Base-by-base conservation (phyloP, 2,329 filamentous ascomycete genomes). In the Phyllosticta paracitricarpa region DNA sequence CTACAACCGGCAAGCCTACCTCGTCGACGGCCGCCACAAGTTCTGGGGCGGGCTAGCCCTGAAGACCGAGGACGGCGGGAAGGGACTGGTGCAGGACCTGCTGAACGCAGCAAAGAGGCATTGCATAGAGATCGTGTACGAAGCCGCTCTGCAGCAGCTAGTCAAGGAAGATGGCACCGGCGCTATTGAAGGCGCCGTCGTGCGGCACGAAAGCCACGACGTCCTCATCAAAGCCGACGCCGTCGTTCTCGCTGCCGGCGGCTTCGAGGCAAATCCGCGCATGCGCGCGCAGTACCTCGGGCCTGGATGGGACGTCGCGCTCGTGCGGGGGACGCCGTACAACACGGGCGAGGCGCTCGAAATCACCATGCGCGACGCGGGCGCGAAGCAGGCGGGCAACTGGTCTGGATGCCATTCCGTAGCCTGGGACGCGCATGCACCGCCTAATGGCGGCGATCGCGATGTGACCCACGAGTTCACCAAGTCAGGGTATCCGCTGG, bases 1-100 rank as follows among this genome's bases (percentile, higher is more conserved):
- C 1, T 88, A 88, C 70, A 83, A 87, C 62, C 76, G 86, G 2
- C 85, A 89, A 67, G 83, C 86, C 0, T 89, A 86, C 68, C 24
- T 53, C 9, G 19, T 53, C 19, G 75, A 82, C 57, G 83, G 82
- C 0, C 74, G 80, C 30, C 79, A 79, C 67, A 84, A 83, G 66
- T 88, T 88, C 68, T 88, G 85, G 85, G 86, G 86, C 10, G 85
- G 85, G 0, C 71, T 89, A 68, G 77, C 76, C n/a, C 71, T 87
- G 35, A 84, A 80, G 66, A 84, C 81, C 0, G 67, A 82, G 57
- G 80, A 84, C 64, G 83, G 83, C 0, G 84, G 84, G 0, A 84
- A 84, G 65, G 82, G 84, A 0, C 71, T 87, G 5, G 78, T 85
- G 3, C 68, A 76, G 25, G 78, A 82, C 63, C 75, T 83, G 63